These are phyloP conservation scores for Bjerkandera adusta DNA, from an alignment of 1,284 basidiomycete species.

Conservation along the genomic window DNA sequence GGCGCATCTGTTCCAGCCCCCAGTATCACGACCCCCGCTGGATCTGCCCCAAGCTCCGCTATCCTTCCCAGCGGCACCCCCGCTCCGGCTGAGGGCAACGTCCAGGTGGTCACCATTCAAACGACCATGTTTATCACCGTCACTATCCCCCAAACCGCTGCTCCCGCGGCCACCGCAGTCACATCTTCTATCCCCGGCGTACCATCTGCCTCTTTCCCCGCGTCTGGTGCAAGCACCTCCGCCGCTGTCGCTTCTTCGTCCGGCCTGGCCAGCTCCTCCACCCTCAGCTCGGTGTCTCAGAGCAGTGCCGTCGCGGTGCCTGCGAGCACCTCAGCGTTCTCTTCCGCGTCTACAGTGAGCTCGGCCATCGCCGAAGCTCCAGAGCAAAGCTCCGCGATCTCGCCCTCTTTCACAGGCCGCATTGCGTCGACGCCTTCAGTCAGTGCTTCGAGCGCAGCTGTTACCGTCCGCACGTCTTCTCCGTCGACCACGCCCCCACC, in stretches of 20 bases:
- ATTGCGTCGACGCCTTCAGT: background rate
- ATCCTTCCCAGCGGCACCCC: background rate
- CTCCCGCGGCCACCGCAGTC: conserved; percentile 12
- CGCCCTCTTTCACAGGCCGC: background rate
- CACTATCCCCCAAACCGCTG: conserved; percentile 4
- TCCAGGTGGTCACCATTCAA: conserved; percentile 10
- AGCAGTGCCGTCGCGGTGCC: background rate
- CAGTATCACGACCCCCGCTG: background rate
- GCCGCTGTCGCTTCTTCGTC: conserved; percentile 1
- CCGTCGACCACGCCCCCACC: background rate
- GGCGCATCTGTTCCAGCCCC: background rate
- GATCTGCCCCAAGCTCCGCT: background rate
- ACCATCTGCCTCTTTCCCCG: background rate
- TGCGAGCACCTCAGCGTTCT: background rate
- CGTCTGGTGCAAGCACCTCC: background rate
- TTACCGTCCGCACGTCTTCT: too few relatives aligned
- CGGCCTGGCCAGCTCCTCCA: background rate
- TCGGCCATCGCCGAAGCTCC: background rate
- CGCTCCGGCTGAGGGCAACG: background rate
- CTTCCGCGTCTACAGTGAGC: background rate
- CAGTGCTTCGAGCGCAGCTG: too few relatives aligned
- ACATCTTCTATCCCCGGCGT: conserved; percentile 5
- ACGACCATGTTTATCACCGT: conserved; percentile 10
- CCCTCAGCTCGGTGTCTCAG: background rate
- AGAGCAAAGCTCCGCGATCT: background rate